Evolutionary conservation across 2,329 filamentous ascomycete genomes (phyloP).

Genomic region (Xylaria sp.): DNA sequence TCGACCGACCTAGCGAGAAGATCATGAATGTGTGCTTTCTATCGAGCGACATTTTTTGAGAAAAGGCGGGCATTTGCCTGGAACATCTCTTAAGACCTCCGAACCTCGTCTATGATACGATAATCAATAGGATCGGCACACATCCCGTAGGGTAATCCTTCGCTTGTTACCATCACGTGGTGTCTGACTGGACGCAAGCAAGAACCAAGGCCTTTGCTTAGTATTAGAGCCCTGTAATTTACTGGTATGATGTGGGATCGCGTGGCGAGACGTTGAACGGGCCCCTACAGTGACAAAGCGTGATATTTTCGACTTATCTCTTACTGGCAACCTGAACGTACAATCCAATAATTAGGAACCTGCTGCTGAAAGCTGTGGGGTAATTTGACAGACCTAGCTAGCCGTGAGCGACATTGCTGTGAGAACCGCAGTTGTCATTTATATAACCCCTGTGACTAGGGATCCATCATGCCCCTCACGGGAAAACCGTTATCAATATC

Average conservation of each 20-base stretch:
- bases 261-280: neutral
- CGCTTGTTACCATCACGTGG: conserved; percentile 3
- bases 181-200: neutral
- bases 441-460: neutral
- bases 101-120: neutral
- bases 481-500: neutral
- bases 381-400: neutral
- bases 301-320: neutral
- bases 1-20: neutral
- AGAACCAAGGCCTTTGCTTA: neutral
- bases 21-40: neutral
- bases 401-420: neutral
- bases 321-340: too few species aligned
- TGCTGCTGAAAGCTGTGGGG: neutral
- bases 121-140: neutral
- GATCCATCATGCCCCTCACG: neutral
- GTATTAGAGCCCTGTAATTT: conserved; percentile 1
- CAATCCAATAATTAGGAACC: neutral
- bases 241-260: conserved; percentile 4
- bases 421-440: neutral
- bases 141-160: neutral
- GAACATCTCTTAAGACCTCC: neutral
- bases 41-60: neutral
- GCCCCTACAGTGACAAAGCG: neutral
- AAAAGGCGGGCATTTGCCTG: neutral